phyloP scores from a whole-genome alignment of 176 grass and related monocot genomes.

The Avena sativa region DNA sequence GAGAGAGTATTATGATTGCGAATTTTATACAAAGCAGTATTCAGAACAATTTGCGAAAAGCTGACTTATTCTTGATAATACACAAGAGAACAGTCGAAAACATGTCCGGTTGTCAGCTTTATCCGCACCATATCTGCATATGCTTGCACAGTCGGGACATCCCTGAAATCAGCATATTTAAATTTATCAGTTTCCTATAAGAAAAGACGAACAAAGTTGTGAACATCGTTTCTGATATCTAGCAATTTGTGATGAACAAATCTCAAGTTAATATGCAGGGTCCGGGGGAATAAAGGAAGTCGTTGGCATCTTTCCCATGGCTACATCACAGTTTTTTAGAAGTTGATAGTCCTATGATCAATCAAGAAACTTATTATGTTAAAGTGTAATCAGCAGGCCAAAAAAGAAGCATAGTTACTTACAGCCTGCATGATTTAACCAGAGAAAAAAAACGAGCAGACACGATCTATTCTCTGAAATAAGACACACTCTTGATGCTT shows the following conservation, averaged over 20 bases:
- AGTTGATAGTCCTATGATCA: neutral
- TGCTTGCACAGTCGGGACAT: neutral
- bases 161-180: constrained; percentile 36
- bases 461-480: too few species aligned
- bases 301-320: too few species aligned
- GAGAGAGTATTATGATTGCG: neutral
- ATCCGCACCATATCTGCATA: constrained; percentile 1
- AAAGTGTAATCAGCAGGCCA: neutral
- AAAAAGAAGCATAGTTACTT: neutral
- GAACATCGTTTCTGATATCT: constrained; percentile 1
- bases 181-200: neutral
- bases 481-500: neutral
- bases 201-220: neutral
- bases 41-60: constrained; percentile 14
- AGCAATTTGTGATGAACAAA: neutral
- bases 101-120: neutral
- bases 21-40: constrained; percentile 2
- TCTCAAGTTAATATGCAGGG: too few species aligned
- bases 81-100: constrained; percentile 16
- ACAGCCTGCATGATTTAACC: neutral
- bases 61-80: constrained; percentile 31
- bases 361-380: neutral
- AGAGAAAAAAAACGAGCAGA: neutral
- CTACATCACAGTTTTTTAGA: neutral
- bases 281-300: too few species aligned